Conservation (phyloP, 768 basidiomycete genomes). For the Termitomyces sp. region DNA sequence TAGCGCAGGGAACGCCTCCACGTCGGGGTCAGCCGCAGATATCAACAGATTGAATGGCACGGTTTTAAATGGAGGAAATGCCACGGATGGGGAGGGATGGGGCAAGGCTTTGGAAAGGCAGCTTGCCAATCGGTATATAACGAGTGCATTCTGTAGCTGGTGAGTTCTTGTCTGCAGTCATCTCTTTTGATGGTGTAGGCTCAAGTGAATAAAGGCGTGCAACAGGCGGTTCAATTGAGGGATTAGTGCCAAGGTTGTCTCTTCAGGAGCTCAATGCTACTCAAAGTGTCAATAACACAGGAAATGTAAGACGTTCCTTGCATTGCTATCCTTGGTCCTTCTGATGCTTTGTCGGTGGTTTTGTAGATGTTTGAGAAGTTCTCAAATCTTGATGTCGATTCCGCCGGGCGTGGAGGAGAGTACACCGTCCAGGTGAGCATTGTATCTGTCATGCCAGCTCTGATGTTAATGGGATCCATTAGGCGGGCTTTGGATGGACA, state of each 20-base stretch:
- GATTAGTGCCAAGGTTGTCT: conserved; percentile 66
- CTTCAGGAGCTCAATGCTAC: conserved; percentile 69
- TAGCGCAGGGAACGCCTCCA: conserved; percentile 40
- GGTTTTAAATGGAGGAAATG: conserved; percentile 70
- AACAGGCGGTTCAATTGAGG: conserved; percentile 82
- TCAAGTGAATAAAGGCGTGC: conserved; percentile 53
- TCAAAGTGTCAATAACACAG: conserved; percentile 60
- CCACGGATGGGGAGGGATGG: conserved; percentile 62
- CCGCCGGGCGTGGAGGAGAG: conserved; percentile 79
- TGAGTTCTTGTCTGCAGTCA: conserved; percentile 28
- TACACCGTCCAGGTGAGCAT: conserved; percentile 75
- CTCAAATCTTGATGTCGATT: conserved; percentile 73
- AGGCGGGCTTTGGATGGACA: conserved; percentile 87
- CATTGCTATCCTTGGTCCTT: neutral
- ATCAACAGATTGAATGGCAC: conserved; percentile 51
- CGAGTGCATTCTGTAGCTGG: conserved; percentile 89
- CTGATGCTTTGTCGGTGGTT: neutral
- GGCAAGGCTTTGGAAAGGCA: conserved; percentile 57
- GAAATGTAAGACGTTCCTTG: conserved; percentile 54
- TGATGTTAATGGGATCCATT: conserved; percentile 4
- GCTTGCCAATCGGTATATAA: conserved; percentile 82
- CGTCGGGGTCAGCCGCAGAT: conserved; percentile 55
- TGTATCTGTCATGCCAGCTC: neutral
- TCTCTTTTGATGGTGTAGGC: neutral
- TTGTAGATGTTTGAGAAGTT: conserved; percentile 87